Base-by-base conservation (phyloP, 2,329 filamentous ascomycete species). In the Gliomastix tumulicola region DNA sequence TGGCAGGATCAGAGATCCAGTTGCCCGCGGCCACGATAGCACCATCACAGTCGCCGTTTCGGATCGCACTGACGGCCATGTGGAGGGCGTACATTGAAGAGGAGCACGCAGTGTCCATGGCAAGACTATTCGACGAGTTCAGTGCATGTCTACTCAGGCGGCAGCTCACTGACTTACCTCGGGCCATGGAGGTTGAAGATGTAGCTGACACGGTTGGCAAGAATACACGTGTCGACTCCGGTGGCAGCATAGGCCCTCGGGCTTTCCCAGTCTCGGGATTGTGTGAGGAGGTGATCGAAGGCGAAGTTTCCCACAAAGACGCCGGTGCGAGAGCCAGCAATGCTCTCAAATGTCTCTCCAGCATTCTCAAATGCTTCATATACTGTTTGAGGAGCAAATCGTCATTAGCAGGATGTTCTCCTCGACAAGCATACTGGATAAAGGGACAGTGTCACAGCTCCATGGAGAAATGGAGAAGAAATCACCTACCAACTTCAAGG, bases 61-160 rank as follows among this genome's bases (percentile, higher is more conserved):
- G 46, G 3, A 64, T 37, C 13, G 46, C 46, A 40, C 57, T 48
- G 27, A 51, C 52, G 6, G 62, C 66, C 23, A 59, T 54, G 42
- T 69, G 65, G 1, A 70, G 46, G 6, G 61, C 60, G 5, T 64
- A 56, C 17, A 69, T 36, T n/a, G 60, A 60, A 2, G 60, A 60
- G n/a, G 65, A 68, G 46, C 66, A 70, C 18, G 61, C 66, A 18
- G 65, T 68, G 32, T 69, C 62, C 9, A 70, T 56, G 4, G 63
- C 65, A 44, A 66, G 54, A 27, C 64, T 68, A n/a, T n/a, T n/a
- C 0, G 69, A 20, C 44, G 48, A 10, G 8, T 15, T 27, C 15
- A 27, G 23, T 27, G 12, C 13, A 44, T 48, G 13, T 9, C 12
- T 15, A 4, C n/a, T n/a, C 23, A 27, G 15, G 12, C 5, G 15